Percentiles rank a stretch among this genome's conserved stretches.
These are phyloP conservation scores for Plasmodium berghei DNA, from an alignment of 169 alveolate genomes.

Conservation along the genomic window DNA sequence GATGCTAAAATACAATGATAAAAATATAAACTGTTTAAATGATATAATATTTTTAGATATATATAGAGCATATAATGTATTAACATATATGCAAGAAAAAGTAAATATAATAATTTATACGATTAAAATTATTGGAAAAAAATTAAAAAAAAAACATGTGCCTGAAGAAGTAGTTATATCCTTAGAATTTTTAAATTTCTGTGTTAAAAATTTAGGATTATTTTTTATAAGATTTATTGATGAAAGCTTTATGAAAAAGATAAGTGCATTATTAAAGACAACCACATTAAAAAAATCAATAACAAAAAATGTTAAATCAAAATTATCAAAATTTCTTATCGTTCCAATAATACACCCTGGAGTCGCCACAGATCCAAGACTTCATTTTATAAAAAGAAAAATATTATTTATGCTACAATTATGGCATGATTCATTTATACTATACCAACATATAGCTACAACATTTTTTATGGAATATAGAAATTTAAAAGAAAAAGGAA, in stretches of 20 bases:
- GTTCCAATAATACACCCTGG: constrained; percentile 86
- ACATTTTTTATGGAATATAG: constrained; percentile 82
- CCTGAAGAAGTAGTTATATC: constrained; percentile 86
- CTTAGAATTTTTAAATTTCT: constrained; percentile 79
- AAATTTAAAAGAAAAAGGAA: constrained; percentile 82
- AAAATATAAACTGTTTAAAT: constrained; percentile 71
- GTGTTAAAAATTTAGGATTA: constrained; percentile 81
- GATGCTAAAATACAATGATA: constrained; percentile 75
- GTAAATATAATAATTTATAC: constrained; percentile 65
- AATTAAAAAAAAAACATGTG: constrained; percentile 79
- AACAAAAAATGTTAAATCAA: constrained; percentile 83
- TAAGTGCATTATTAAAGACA: constrained; percentile 76
- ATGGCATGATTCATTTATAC: constrained; percentile 83
- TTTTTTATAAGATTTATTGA: constrained; percentile 80
- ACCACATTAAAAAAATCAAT: constrained; percentile 81
- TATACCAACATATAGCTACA: constrained; percentile 79
- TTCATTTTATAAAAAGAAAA: constrained; percentile 85
- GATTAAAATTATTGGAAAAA: constrained; percentile 79
- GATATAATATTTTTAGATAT: constrained; percentile 75
- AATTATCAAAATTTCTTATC: constrained; percentile 81
- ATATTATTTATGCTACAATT: constrained; percentile 81
- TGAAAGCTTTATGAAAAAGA: constrained; percentile 81
- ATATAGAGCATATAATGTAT: constrained; percentile 75
- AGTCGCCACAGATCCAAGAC: constrained; percentile 85
- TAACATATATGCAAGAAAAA: constrained; percentile 76